Base-by-base conservation (phyloP, 2,329 filamentous ascomycete genomes). In the Epichloe aotearoae region DNA sequence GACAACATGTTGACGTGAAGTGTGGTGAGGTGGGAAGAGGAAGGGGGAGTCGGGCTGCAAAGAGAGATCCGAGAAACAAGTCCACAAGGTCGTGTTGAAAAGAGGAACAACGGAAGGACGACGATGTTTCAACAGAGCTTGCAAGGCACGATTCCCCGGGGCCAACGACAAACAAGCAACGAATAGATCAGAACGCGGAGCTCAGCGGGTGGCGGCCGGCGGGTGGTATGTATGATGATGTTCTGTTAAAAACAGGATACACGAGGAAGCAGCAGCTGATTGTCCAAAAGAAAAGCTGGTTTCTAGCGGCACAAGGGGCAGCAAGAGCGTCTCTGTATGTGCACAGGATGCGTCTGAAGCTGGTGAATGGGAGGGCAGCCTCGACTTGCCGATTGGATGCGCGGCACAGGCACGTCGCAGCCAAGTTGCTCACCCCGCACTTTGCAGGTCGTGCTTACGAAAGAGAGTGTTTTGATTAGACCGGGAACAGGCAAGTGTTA, bases 381-480 rank as follows among this genome's bases (percentile, higher is more conserved):
- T 54, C 53, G 57, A 56, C 47, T 54, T 55, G 26, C 42, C 60
- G 58, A 66, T 65, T 62, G 62, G 60, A 57, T 53, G 56, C 48
- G 47, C 40, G 39, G 14, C 34, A 44, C 33, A 49, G 54, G 51
- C 37, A 50, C 52, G 56, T 54, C 47, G 53, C 56, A 56, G 54
- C 50, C 38, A 52, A 40, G 50, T 51, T 37, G 46, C 42, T 54
- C 57, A 58, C 58, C 58, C 58, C 58, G 58, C 58, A 60, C 58
- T 53, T 51, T 53, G 45, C 34, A 44, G 50, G 36, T 44, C 46
- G 38, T 43, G 47, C 33, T 37, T 46, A 34, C n/a, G n/a, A 36
- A 30, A 38, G 34, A 38, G 44, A 15, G 30, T 38, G 38, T 46
- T 17, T 45, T 15, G 40, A 37, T 41, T 17, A 38, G 40, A 47